Base-by-base conservation (phyloP, 1,139 yeast genomes). In the Diutina siamensis region DNA sequence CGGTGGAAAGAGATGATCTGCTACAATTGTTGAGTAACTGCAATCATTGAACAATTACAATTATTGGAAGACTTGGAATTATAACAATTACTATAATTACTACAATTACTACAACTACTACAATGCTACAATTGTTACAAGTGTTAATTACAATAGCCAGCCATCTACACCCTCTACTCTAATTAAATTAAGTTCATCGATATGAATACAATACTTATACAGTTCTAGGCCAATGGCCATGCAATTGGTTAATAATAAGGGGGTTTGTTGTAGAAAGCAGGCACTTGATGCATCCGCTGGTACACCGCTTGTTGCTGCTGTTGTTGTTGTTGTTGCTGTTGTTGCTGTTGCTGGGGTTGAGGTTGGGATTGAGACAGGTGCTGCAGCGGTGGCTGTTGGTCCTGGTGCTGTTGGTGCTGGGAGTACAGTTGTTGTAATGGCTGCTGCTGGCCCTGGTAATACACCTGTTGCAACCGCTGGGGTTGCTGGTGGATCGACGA, bases 241-340 rank as follows among this genome's bases (percentile, higher is more conserved):
- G 34, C 34, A 9, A n/a, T 7, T 31, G 34, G 15, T 31, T 22
- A 35, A 21, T 38, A 38, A 9, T 38, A 38, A 17, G 20, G 21
- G 40, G 40, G 40, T 27, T 38, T 22, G 17, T 22, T 38, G 42
- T 38, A 38, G 42, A 22, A 38, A 7, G 36, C 20, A 17, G 33
- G 31, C 28, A 21, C 10, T 21, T 36, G 40, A 15, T 22, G 40
- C 40, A 21, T 21, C n/a, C 40, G 40, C 19, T 36, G 40, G 28
- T 36, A 36, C 9, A 13, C 27, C 28, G 21, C 12, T 12, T 19
- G 25, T 18, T 36, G 40, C 17, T 36, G 40, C 28, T 36, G 40
- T 12, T 36, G 40, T 7, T 20, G 40, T 15, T 36, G 40, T 25
- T 25, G 40, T n/a, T 36, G 38, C 9, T 18, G 38, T 35, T 35